Conservation (phyloP, 345 rosid species). For the Sapria himalayana region DNA sequence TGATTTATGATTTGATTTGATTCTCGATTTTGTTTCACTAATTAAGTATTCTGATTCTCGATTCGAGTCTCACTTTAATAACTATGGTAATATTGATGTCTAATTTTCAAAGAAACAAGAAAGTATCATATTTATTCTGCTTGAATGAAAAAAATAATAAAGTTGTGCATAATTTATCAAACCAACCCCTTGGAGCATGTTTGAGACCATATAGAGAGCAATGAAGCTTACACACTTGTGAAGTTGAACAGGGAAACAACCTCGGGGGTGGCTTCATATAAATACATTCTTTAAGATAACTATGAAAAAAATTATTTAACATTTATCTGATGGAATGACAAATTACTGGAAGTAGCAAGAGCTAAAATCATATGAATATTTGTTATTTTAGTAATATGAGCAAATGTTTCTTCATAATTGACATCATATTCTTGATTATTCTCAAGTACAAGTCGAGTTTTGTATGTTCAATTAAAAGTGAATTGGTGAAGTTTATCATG, state of each 20-base stretch:
- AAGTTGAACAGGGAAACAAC: background rate
- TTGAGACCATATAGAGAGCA: background rate
- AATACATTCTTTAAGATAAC: background rate
- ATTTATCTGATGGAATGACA: too few relatives aligned
- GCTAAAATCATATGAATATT: background rate
- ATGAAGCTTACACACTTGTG: background rate
- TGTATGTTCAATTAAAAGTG: too few relatives aligned
- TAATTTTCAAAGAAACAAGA: too few relatives aligned
- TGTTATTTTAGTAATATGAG: background rate
- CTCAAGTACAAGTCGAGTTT: background rate
- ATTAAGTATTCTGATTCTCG: too few relatives aligned
- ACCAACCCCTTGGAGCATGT: constrained; percentile 2
- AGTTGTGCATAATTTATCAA: background rate
- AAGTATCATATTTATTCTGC: background rate
- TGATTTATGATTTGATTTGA: too few relatives aligned
- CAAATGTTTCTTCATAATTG: background rate
- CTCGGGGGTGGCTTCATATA: background rate
- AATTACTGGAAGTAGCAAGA: background rate
- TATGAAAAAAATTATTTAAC: background rate
- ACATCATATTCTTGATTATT: background rate
- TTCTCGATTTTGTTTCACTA: too few relatives aligned
- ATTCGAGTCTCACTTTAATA: too few relatives aligned
- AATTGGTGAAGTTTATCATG: too few relatives aligned
- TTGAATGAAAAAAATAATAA: background rate
- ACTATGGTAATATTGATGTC: too few relatives aligned